These are phyloP conservation scores for Mentha longifolia DNA, from an alignment of 257 asterid genomes.

Conservation along the genomic window DNA sequence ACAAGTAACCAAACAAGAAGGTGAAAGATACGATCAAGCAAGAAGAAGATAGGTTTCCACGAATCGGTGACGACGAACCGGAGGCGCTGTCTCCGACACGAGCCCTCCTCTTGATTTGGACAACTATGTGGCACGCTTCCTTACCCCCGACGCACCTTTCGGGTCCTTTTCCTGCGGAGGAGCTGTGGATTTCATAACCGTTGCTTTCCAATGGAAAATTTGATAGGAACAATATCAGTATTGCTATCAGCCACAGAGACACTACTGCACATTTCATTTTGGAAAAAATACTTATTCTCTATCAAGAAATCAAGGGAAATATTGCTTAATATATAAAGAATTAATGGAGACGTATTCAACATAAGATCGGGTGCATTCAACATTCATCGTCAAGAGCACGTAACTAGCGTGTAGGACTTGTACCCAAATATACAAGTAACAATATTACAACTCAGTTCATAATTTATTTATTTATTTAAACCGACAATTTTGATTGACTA, in stretches of 20 bases:
- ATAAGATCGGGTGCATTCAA: neutral
- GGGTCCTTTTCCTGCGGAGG: too few species aligned
- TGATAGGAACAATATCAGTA: neutral
- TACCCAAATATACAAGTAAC: neutral
- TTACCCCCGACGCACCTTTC: too few species aligned
- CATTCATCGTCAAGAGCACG: too few species aligned
- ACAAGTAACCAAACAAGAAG: neutral
- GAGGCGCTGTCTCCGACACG: neutral
- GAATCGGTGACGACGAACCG: neutral
- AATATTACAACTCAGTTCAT: neutral
- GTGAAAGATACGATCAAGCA: neutral
- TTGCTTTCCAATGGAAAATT: neutral
- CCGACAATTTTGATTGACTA: too few species aligned
- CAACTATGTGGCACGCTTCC: neutral
- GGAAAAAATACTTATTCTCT: neutral
- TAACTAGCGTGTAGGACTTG: too few species aligned
- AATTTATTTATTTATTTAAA: too few species aligned
- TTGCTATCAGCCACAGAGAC: neutral
- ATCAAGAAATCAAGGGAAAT: neutral
- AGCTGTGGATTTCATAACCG: neutral
- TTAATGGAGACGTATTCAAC: conserved; percentile 1
- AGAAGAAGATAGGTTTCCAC: neutral
- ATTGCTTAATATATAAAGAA: neutral
- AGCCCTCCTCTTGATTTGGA: conserved; percentile 11
- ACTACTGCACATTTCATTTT: neutral